Conservation (phyloP, 2,329 filamentous ascomycete genomes). For the Beauveria scarabaeidicola region DNA sequence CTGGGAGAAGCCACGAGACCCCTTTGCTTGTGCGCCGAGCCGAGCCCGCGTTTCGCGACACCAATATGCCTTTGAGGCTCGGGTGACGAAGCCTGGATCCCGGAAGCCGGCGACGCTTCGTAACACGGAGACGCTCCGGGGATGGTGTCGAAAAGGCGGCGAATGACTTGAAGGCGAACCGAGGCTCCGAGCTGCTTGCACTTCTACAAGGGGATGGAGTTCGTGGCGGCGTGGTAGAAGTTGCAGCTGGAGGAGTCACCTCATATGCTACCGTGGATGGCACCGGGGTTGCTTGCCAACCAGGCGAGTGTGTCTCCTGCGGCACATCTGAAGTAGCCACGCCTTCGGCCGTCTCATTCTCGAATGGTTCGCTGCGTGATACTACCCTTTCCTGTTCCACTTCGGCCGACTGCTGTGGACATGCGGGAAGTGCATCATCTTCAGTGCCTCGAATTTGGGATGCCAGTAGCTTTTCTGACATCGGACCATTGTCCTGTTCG, state of each 20-base stretch:
- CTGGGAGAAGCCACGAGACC: conserved; percentile 30
- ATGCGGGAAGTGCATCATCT: neutral
- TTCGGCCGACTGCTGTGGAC: neutral
- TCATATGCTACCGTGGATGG: neutral
- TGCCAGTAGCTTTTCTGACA: neutral
- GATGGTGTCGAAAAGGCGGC: conserved; percentile 44
- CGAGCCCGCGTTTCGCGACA: conserved; percentile 27
- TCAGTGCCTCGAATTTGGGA: neutral
- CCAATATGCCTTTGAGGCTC: conserved; percentile 26
- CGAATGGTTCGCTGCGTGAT: neutral
- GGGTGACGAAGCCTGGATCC: conserved; percentile 20
- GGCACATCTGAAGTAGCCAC: neutral
- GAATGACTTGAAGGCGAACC: conserved; percentile 43
- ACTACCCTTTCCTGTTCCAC: neutral
- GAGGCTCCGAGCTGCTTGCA: conserved; percentile 36
- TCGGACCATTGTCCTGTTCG: neutral
- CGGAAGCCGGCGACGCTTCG: conserved; percentile 14
- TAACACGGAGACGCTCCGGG: conserved; percentile 26
- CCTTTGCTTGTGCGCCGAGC: conserved; percentile 19
- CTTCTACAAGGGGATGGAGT: conserved; percentile 4
- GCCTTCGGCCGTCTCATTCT: neutral
- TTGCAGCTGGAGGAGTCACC: neutral
- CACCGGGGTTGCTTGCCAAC: neutral
- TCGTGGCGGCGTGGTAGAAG: neutral
- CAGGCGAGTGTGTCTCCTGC: neutral